Conservation (phyloP, 352 stramenopile genomes). For the Globisporangium sylvaticum region DNA sequence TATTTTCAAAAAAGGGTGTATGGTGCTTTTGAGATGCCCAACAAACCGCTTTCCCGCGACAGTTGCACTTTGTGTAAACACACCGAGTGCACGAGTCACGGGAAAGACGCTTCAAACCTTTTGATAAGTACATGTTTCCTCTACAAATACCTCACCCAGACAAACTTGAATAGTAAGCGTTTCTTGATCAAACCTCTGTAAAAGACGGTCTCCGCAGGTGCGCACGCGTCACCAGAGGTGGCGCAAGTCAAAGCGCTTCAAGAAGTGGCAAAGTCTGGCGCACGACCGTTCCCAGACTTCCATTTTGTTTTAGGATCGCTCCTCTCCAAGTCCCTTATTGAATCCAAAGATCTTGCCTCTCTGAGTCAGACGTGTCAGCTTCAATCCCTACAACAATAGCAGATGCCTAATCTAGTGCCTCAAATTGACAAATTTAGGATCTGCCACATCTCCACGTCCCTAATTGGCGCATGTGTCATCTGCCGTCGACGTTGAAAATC, state of each 20-base stretch:
- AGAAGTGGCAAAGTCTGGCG: neutral
- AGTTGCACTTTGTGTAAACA: neutral
- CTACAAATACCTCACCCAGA: too few relatives aligned
- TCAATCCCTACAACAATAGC: neutral
- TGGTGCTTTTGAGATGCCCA: too few relatives aligned
- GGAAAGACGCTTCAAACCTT: neutral
- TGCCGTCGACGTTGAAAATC: neutral
- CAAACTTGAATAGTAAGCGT: too few relatives aligned
- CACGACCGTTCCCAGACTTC: neutral
- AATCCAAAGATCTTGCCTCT: neutral
- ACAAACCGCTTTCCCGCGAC: neutral
- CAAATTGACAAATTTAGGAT: too few relatives aligned
- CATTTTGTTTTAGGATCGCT: neutral
- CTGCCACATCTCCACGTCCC: neutral
- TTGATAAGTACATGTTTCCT: too few relatives aligned
- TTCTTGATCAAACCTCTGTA: too few relatives aligned
- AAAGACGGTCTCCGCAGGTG: neutral
- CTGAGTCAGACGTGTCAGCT: neutral
- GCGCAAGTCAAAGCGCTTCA: neutral
- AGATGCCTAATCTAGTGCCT: too few relatives aligned
- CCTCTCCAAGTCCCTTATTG: neutral
- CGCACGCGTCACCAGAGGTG: neutral
- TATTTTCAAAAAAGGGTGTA: too few relatives aligned
- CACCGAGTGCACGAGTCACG: neutral
- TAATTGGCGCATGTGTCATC: neutral